Percentiles rank a stretch among this genome's conserved stretches.
Evolutionary conservation across 495 filamentous ascomycete genomes (phyloP).

Genomic region (Neurospora discreta): DNA sequence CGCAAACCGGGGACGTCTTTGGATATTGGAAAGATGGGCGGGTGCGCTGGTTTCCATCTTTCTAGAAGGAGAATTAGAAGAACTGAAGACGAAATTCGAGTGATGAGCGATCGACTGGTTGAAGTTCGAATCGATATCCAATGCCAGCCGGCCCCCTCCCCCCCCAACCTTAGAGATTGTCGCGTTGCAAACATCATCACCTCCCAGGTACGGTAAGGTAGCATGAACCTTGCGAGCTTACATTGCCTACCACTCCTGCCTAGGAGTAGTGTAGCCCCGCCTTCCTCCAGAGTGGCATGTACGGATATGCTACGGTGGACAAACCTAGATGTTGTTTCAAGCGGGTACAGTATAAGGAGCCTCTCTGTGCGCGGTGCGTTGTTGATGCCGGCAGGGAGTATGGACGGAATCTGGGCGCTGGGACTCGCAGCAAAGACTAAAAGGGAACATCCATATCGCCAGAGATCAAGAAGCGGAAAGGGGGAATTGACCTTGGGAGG

Average conservation of each 20-base stretch:
- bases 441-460: background rate
- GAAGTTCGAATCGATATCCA: background rate
- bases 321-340: no score
- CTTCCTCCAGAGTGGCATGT: background rate
- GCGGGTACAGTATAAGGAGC: background rate
- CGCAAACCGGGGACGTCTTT: background rate
- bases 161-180: background rate
- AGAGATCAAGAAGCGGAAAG: background rate
- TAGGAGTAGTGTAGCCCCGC: background rate
- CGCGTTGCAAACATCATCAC: background rate
- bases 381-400: background rate
- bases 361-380: background rate
- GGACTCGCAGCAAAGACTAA: background rate
- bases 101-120: background rate
- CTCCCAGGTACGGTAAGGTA: background rate
- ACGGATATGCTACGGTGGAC: background rate
- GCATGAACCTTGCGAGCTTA: background rate
- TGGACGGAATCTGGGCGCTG: background rate
- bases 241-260: background rate
- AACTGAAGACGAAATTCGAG: background rate
- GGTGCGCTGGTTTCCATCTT: background rate
- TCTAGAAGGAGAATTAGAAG: background rate
- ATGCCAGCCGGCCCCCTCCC: no score
- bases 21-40: background rate
- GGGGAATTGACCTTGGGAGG: background rate